Evolutionary conservation across 2,329 filamentous ascomycete genomes (phyloP).

Genomic region (Cladosporium phlei): DNA sequence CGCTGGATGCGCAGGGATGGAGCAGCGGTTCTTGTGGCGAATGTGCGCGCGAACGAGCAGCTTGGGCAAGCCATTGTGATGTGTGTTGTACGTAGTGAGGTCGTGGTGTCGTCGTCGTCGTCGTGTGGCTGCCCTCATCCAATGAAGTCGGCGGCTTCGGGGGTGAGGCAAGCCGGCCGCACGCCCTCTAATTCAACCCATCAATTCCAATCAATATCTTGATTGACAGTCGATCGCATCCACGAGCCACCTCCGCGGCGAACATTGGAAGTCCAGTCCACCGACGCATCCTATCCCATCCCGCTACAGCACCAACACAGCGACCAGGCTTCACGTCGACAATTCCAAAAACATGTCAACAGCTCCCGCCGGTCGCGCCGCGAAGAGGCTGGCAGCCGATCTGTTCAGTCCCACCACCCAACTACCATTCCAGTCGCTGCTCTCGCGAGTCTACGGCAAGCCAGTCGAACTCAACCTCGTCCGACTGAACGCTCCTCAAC

Average conservation of each 20-base stretch:
- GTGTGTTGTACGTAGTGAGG: neutral
- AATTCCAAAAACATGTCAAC: constrained; percentile 5
- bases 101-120: too few relatives aligned
- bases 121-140: neutral
- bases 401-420: constrained; percentile 18
- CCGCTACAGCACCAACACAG: neutral
- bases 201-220: constrained; percentile 8
- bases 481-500: constrained; percentile 25
- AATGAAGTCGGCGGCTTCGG: constrained; percentile 2
- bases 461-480: constrained; percentile 28
- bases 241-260: constrained; percentile 9
- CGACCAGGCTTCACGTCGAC: constrained; percentile 8
- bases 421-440: constrained; percentile 21
- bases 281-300: neutral
- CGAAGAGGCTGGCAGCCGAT: constrained; percentile 3
- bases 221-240: neutral
- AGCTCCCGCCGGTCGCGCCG: constrained; percentile 10
- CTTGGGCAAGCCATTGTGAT: constrained; percentile 13
- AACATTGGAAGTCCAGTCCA: constrained; percentile 5
- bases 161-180: neutral
- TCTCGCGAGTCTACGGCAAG: constrained; percentile 26
- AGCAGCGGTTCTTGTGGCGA: constrained; percentile 3
- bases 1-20: neutral
- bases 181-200: neutral
- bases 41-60: constrained; percentile 10